A percentile compares a stretch with the other conserved stretches of the same genome.
Conservation (phyloP, 352 stramenopile species). For the Thalassiosira livingstoniorum region DNA sequence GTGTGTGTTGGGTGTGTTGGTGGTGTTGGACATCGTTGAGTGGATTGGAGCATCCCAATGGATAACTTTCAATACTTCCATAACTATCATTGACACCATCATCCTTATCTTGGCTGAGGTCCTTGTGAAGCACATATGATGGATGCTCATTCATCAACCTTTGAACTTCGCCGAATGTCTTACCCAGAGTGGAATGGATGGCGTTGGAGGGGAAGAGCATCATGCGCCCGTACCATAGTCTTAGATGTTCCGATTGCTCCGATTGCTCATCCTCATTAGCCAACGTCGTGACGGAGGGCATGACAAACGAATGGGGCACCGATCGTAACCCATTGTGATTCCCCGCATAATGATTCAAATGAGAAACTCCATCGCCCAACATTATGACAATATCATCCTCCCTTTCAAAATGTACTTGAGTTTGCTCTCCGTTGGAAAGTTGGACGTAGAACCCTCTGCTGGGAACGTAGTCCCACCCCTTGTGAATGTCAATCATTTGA, state of each 20-base stretch:
- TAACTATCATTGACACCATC: too few species aligned
- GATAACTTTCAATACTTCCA: too few species aligned
- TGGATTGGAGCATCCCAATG: slow-evolving; percentile 15
- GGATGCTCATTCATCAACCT: slow-evolving; percentile 12
- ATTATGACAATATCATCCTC: slow-evolving; percentile 29
- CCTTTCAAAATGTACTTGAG: slow-evolving; percentile 2
- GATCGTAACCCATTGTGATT: slow-evolving; percentile 5
- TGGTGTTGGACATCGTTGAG: neutral
- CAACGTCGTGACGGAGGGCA: too few species aligned
- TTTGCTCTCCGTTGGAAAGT: neutral
- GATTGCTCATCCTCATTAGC: too few species aligned
- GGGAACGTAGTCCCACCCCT: slow-evolving; percentile 5
- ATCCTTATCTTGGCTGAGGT: neutral
- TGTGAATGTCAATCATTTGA: neutral
- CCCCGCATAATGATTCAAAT: neutral
- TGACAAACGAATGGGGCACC: slow-evolving; percentile 17
- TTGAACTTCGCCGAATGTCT: slow-evolving; percentile 11
- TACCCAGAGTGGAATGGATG: slow-evolving; percentile 2
- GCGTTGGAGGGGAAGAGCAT: slow-evolving; percentile 16
- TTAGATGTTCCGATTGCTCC: neutral
- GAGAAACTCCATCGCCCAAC: slow-evolving; percentile 20
- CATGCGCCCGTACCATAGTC: slow-evolving; percentile 23
- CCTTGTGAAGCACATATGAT: too few species aligned
- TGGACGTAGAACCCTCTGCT: slow-evolving; percentile 21
- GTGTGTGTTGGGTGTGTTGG: slow-evolving; percentile 1